These are phyloP conservation scores for Dipsacomyces acuminosporus DNA, from an alignment of 371 early-diverging fungal species.

Conservation along the genomic window DNA sequence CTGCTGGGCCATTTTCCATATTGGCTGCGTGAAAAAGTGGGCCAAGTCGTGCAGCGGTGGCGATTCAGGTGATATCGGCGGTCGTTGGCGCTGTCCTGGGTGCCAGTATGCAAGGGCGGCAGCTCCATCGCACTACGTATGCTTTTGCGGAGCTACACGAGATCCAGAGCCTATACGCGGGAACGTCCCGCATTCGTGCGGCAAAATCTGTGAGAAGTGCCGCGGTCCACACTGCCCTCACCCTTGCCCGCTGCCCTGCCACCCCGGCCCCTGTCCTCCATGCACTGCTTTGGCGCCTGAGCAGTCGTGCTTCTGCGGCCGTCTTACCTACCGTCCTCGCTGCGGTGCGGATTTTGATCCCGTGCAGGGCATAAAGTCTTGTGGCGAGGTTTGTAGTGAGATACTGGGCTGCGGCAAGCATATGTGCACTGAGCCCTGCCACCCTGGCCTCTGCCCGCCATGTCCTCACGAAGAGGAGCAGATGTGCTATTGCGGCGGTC, in stretches of 20 bases:
- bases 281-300: slow-evolving; percentile 75
- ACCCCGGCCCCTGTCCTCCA: slow-evolving; percentile 93
- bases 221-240: slow-evolving; percentile 46
- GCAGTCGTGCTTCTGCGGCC: slow-evolving; percentile 78
- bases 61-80: slow-evolving; percentile 16
- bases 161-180: slow-evolving; percentile 63
- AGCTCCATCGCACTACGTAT: slow-evolving; percentile 66
- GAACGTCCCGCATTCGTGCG: slow-evolving; percentile 81
- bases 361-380: slow-evolving; percentile 52
- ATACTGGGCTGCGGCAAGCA: slow-evolving; percentile 70
- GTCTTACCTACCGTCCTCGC: slow-evolving; percentile 55
- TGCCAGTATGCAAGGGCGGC: slow-evolving; percentile 72
- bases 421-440: slow-evolving; percentile 59
- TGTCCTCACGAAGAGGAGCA: slow-evolving; percentile 57
- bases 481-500: slow-evolving; percentile 68
- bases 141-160: slow-evolving; percentile 82
- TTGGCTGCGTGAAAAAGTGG: slow-evolving; percentile 74
- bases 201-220: slow-evolving; percentile 58
- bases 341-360: slow-evolving; percentile 65
- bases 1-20: slow-evolving; percentile 89
- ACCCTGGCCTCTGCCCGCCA: slow-evolving; percentile 63
- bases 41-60: slow-evolving; percentile 52
- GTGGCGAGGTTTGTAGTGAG: slow-evolving; percentile 63
- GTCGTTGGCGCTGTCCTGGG: slow-evolving; percentile 88
- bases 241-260: slow-evolving; percentile 62